These are phyloP conservation scores for Schizosaccharomyces osmophilus DNA, from an alignment of 805 yeast genomes.

Conservation along the genomic window DNA sequence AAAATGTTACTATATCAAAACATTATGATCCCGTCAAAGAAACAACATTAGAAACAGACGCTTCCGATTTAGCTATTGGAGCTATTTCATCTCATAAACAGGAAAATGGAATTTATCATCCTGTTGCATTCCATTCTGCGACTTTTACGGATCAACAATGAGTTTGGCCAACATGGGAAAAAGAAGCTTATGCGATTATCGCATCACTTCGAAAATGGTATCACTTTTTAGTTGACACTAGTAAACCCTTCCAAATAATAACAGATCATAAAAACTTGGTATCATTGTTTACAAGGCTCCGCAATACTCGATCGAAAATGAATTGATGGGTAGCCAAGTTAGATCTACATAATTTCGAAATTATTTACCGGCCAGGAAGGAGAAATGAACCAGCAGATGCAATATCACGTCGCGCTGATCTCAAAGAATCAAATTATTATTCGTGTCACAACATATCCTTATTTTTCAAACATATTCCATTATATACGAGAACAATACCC, in stretches of 20 bases:
- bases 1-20: neutral
- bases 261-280: neutral
- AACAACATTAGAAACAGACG: conserved; percentile 5
- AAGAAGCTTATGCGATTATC: too few species aligned
- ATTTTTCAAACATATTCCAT: too few species aligned
- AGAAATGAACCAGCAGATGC: neutral
- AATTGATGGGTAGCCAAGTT: neutral
- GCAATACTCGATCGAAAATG: neutral
- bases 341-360: neutral
- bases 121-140: neutral
- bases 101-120: neutral
- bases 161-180: too few species aligned
- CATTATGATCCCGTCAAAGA: neutral
- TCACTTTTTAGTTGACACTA: neutral
- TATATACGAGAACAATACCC: too few species aligned
- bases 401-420: neutral
- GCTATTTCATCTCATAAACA: neutral
- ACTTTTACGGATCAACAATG: neutral
- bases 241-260: neutral
- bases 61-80: conserved; percentile 2
- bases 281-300: neutral
- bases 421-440: neutral
- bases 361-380: neutral
- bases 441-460: too few species aligned
- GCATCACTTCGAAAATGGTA: neutral